These are phyloP conservation scores for Cymodocea nodosa DNA, from an alignment of 116 monocot species.

Conservation along the genomic window DNA sequence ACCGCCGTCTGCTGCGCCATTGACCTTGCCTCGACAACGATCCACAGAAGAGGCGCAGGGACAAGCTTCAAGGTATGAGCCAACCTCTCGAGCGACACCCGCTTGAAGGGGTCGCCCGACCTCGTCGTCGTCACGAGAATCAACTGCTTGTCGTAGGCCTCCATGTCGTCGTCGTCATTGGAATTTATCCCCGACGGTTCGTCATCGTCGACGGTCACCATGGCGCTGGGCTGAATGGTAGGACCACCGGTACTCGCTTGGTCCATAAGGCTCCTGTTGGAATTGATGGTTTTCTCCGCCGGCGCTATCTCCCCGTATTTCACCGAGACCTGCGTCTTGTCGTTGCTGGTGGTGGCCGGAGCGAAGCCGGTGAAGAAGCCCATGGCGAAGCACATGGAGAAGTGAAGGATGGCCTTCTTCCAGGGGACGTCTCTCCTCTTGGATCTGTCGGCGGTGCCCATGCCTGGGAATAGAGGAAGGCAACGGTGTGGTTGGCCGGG, in stretches of 20 bases:
- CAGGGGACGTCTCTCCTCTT: constrained; percentile 57
- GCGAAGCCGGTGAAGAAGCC: constrained; percentile 91
- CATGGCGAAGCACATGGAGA: constrained; percentile 83
- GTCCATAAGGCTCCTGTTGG: neutral
- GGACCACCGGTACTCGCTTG: neutral
- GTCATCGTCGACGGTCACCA: neutral
- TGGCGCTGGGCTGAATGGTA: neutral
- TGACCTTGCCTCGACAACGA: constrained; percentile 37
- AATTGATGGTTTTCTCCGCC: neutral
- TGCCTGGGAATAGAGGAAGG: no score
- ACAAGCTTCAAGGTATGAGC: constrained; percentile 46
- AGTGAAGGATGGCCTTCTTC: constrained; percentile 80
- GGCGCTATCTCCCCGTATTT: neutral
- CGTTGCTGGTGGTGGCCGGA: constrained; percentile 40
- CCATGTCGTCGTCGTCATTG: neutral
- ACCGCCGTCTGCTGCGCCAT: constrained; percentile 30
- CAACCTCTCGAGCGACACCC: constrained; percentile 33
- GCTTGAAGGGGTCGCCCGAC: constrained; percentile 17
- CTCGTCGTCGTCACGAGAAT: constrained; percentile 44
- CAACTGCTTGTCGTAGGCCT: constrained; percentile 11
- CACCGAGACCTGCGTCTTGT: neutral
- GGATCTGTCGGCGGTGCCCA: constrained; percentile 38
- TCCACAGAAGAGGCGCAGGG: constrained; percentile 76
- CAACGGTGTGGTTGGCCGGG: neutral
- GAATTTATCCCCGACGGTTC: neutral